Evolutionary conservation across 2,329 filamentous ascomycete species (phyloP).

Genomic region (Purpureocillium takamizusanense): DNA sequence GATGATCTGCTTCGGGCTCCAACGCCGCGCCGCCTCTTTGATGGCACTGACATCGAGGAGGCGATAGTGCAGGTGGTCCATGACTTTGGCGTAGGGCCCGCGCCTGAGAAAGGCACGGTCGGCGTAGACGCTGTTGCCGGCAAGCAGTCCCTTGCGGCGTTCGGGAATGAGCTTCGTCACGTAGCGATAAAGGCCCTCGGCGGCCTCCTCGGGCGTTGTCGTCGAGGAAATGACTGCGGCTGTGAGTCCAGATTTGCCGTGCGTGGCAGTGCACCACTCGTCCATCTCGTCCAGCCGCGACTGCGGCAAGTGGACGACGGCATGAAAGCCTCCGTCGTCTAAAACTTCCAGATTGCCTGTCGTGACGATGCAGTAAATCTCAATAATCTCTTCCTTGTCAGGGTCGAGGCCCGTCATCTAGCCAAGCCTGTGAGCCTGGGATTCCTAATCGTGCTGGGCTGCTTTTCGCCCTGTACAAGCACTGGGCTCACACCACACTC

Average conservation of each 20-base stretch:
- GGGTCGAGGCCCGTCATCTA: conserved; percentile 78
- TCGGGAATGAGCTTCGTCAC: conserved; percentile 64
- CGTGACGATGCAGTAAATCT: conserved; percentile 88
- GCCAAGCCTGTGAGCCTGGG: not conserved
- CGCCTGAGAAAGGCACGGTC: conserved; percentile 74
- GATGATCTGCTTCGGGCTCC: conserved; percentile 46
- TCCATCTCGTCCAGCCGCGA: conserved; percentile 70
- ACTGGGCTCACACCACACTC: no score
- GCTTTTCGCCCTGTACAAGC: no score
- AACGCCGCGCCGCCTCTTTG: conserved; percentile 82
- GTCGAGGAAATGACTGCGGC: conserved; percentile 64
- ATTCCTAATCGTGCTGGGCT: no score
- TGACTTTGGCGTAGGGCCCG: conserved; percentile 63
- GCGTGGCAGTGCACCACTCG: conserved; percentile 79
- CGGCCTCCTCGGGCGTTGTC: conserved; percentile 63
- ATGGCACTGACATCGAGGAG: conserved; percentile 87
- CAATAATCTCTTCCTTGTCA: conserved; percentile 74
- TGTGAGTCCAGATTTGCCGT: conserved; percentile 74
- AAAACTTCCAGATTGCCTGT: conserved; percentile 68
- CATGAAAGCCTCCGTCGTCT: conserved; percentile 70
- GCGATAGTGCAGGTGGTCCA: conserved; percentile 77
- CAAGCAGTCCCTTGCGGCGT: conserved; percentile 60
- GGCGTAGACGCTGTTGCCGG: conserved; percentile 88
- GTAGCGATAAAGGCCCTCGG: conserved; percentile 66
- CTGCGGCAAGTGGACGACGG: conserved; percentile 64